A percentile compares a stretch with the other conserved stretches of the same genome.
These are phyloP conservation scores for Linum tenue DNA, from an alignment of 345 rosid genomes.

Conservation along the genomic window DNA sequence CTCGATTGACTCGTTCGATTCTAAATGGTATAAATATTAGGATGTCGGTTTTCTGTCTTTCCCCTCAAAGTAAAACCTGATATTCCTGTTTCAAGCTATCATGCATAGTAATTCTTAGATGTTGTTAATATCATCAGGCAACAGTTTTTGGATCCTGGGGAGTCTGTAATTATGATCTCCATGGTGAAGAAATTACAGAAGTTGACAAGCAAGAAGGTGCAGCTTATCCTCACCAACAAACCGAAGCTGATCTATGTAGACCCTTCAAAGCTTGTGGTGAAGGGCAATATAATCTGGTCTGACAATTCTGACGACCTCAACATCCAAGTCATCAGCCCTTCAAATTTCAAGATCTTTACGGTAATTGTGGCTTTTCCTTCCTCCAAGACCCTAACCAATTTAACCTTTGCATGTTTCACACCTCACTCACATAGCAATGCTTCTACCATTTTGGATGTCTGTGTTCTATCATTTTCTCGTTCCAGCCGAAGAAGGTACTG, in stretches of 20 bases:
- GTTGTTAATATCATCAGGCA: conserved; percentile 47
- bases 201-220: conserved; percentile 90
- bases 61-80: background rate
- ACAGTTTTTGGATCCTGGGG: conserved; percentile 92
- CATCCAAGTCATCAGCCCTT: conserved; percentile 69
- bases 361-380: conserved; percentile 27
- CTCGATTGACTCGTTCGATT: conserved; percentile 95
- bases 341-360: conserved; percentile 84
- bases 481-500: conserved; percentile 91
- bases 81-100: background rate
- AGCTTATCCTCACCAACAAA: conserved; percentile 88
- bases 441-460: background rate
- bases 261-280: conserved; percentile 67
- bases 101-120: background rate
- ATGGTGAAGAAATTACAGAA: conserved; percentile 88
- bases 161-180: conserved; percentile 90
- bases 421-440: conserved; percentile 1
- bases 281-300: conserved; percentile 85
- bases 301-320: conserved; percentile 79
- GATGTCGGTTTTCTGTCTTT: background rate
- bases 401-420: background rate
- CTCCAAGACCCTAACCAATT: background rate
- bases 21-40: conserved; percentile 58
- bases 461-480: conserved; percentile 13
- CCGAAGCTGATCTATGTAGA: conserved; percentile 86